Base-by-base conservation (phyloP, 2,329 filamentous ascomycete genomes). In the Stagonosporopsis rhizophila region DNA sequence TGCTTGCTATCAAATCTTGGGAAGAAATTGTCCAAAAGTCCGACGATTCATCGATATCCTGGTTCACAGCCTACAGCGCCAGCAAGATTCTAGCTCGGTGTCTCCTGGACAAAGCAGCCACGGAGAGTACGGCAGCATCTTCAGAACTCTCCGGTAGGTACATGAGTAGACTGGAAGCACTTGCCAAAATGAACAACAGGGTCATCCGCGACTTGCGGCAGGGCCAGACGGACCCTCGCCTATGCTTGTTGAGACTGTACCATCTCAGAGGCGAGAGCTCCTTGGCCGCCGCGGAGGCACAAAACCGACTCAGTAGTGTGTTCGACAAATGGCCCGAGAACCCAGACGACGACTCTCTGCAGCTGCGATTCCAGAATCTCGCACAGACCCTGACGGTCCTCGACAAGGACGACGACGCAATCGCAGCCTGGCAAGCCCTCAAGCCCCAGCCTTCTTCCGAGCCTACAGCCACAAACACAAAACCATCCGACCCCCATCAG, bases 361-460 rank as follows among this genome's bases (percentile, higher is more conserved):
- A 17, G 11, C 23, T 44, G 7, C 54, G 58, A 2, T 56, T 45
- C 20, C n/a, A 25, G 22, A 55, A 42, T 15, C 51, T 61, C 12
- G 58, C 58, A 15, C 46, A 55, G 19, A 52, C 49, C 1, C 20
- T 61, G 39, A 45, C 41, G 2, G 50, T 58, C 17, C 44, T 61
- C n/a, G 48, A 58, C 27, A 30, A 48, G 15, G 47, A 58, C 19
- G n/a, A 20, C 9, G 47, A 58, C n/a, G 55, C 58, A 1, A 39
- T 61, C 34, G 55, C 58, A 25, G 58, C 35, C 14, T 61, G 58
- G 58, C 58, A 61, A 34, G 47, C 44, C 14, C 22, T 41, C 3
- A 50, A 27, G 30, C 51, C 54, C 12, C n/a, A 30, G 12, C 22
- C 47, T 14, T 30, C 44, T 3, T 9, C 22, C 2, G 4, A 28